phyloP scores from a whole-genome alignment of 2,329 filamentous ascomycete species.

The Neopestalotiopsis rosae region DNA sequence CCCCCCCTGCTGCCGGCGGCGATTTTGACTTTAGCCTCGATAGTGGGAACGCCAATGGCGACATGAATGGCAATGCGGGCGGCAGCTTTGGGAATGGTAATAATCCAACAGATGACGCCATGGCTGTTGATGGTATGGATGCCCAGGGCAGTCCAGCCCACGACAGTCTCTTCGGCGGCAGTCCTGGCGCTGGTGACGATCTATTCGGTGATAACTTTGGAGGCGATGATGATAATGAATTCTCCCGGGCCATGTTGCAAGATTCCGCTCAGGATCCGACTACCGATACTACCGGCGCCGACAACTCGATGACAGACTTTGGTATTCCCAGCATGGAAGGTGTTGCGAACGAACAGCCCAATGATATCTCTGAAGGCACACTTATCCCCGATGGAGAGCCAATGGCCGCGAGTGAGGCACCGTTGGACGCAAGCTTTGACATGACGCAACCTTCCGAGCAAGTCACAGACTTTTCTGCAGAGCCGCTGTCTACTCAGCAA shows the following conservation, averaged over 20 bases:
- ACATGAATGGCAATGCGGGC: constrained; percentile 17
- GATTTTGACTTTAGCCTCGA: constrained; percentile 41
- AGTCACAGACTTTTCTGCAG: constrained; percentile 25
- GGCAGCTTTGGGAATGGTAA: constrained; percentile 22
- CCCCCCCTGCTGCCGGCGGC: constrained; percentile 62
- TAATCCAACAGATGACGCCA: constrained; percentile 24
- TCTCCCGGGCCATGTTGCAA: constrained; percentile 72
- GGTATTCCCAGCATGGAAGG: constrained; percentile 18
- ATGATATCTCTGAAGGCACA: constrained; percentile 27
- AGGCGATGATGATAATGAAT: constrained; percentile 85
- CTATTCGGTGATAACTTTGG: constrained; percentile 89
- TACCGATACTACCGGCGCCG: constrained; percentile 39
- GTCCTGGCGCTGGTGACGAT: constrained; percentile 71
- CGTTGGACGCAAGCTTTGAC: constrained; percentile 16
- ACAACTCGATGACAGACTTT: constrained; percentile 36
- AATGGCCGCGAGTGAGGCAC: constrained; percentile 1
- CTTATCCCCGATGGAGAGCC: constrained; percentile 21
- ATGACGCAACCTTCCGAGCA: constrained; percentile 13
- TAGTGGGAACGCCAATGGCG: constrained; percentile 41
- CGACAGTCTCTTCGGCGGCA: constrained; percentile 81
- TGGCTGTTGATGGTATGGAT: constrained; percentile 42
- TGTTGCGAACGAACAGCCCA: background rate
- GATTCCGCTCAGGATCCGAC: constrained; percentile 41
- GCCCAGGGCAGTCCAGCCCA: constrained; percentile 72
- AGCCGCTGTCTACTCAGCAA: constrained; percentile 19